Percentiles rank a stretch among this genome's conserved stretches.
Conservation (phyloP, 2,329 filamentous ascomycete genomes). For the Dothideomycetidae sp. region DNA sequence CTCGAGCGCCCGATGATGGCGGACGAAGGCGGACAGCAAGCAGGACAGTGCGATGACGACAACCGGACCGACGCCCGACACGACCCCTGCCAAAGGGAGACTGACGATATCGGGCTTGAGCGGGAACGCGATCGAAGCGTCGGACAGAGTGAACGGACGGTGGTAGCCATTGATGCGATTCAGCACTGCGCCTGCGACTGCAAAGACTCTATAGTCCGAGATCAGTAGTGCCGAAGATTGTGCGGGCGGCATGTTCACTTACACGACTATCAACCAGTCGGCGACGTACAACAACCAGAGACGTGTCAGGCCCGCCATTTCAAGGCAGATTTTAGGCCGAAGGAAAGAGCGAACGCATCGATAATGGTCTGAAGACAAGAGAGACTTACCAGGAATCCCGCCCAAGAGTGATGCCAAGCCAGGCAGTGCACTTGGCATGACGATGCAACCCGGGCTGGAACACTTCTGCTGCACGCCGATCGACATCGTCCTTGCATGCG, state of each 20-base stretch:
- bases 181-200: constrained; percentile 31
- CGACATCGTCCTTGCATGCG: too few species aligned
- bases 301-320: neutral
- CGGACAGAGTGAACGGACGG: constrained; percentile 54
- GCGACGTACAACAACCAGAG: neutral
- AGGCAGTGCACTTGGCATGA: neutral
- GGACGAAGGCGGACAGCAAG: constrained; percentile 38
- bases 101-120: constrained; percentile 58
- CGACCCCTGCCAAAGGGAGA: constrained; percentile 48
- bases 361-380: neutral
- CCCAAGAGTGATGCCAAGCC: neutral
- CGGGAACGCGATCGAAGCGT: constrained; percentile 73
- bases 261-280: constrained; percentile 2
- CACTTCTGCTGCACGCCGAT: too few species aligned
- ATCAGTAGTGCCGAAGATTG: neutral
- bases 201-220: constrained; percentile 9
- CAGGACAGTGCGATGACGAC: constrained; percentile 54
- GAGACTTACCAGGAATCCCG: too few species aligned
- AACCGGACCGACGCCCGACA: constrained; percentile 49
- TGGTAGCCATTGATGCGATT: constrained; percentile 48
- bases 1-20: neutral
- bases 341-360: neutral
- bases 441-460: too few species aligned
- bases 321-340: neutral
- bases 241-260: neutral